These are phyloP conservation scores for Magnusiomyces fungicola DNA, from an alignment of 1,139 yeast genomes.

Conservation along the genomic window DNA sequence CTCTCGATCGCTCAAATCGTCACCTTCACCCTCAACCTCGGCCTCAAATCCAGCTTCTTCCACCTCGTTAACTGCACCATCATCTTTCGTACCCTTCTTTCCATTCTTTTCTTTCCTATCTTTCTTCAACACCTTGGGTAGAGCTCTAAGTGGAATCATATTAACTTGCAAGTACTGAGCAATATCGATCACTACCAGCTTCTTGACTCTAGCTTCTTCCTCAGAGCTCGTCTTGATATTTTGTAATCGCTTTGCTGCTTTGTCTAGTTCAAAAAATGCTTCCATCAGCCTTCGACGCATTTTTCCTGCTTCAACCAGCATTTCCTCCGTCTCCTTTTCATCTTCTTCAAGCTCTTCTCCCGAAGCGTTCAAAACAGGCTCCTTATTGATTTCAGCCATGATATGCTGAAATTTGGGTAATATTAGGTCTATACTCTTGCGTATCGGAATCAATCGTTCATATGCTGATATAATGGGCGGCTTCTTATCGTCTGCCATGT, in stretches of 20 bases:
- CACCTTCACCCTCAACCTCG: constrained; percentile 15
- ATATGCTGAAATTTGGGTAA: constrained; percentile 39
- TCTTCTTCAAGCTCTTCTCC: constrained; percentile 22
- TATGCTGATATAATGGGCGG: constrained; percentile 24
- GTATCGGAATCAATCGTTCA: constrained; percentile 11
- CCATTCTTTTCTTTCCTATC: too few species aligned
- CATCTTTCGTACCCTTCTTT: constrained; percentile 12
- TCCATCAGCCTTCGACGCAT: constrained; percentile 39
- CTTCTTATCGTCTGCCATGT: constrained; percentile 23
- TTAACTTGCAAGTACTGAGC: constrained; percentile 46
- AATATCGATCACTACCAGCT: constrained; percentile 41
- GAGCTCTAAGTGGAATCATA: constrained; percentile 46
- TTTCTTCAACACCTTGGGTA: constrained; percentile 38
- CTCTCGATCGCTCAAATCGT: constrained; percentile 30
- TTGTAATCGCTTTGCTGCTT: constrained; percentile 36
- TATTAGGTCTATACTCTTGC: constrained; percentile 32
- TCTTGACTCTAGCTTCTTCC: constrained; percentile 39
- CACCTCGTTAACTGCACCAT: constrained; percentile 7
- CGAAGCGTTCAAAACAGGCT: too few species aligned
- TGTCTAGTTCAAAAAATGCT: constrained; percentile 41
- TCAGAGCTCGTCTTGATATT: constrained; percentile 28
- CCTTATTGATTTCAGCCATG: constrained; percentile 29
- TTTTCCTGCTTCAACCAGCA: constrained; percentile 34
- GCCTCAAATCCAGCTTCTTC: constrained; percentile 9
- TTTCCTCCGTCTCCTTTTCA: constrained; percentile 27